Base-by-base conservation (phyloP, 2,329 filamentous ascomycete genomes). In the Plectosphaerella cucumerina region DNA sequence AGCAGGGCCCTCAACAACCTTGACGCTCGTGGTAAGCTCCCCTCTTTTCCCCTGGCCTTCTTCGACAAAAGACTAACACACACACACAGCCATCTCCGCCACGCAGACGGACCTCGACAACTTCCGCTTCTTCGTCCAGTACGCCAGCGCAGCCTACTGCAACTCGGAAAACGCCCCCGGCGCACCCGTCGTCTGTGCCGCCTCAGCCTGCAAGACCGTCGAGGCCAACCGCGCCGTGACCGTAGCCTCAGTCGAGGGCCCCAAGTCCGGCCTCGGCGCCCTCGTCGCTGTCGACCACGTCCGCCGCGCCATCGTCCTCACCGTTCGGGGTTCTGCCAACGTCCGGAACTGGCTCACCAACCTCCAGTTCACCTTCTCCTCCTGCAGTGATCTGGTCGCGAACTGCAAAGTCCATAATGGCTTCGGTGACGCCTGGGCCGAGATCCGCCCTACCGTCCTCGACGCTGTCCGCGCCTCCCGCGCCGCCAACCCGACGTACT, bases 281-380 rank as follows among this genome's bases (percentile, higher is more conserved):
- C 79, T 78, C 51, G 70, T 83, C 20, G 72, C 75, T 22, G 65
- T 74, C 20, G 81, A 85, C 61, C 55, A 68, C 17, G 62, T 61
- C 21, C 73, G 71, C 55, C 58, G 72, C 50, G 70, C 80, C 51
- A 81, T 88, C 53, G 78, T 87, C 45, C 62, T 86, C 41, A 73
- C 81, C 31, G 74, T 85, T 67, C 78, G 82, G 39, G 85, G 86
- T 57, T 80, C 77, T 47, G 65, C 66, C 53, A 81, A 78, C 42
- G 58, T 85, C 53, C 74, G 75, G 48, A 87, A 87, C 72, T 86
- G 76, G 74, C 70, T 86, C 57, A 72, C 80, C 48, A 77, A 87
- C 54, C n/a, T 71, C 50, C 47, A 65, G 50, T 71, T 71, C 43
- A 45, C 26, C 48, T 63, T 58, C 22, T 53, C 53, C 3, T 53